Percentiles rank a stretch among this genome's conserved stretches.
phyloP scores from a whole-genome alignment of 2,329 filamentous ascomycete genomes.

The Colletotrichum viniferum region DNA sequence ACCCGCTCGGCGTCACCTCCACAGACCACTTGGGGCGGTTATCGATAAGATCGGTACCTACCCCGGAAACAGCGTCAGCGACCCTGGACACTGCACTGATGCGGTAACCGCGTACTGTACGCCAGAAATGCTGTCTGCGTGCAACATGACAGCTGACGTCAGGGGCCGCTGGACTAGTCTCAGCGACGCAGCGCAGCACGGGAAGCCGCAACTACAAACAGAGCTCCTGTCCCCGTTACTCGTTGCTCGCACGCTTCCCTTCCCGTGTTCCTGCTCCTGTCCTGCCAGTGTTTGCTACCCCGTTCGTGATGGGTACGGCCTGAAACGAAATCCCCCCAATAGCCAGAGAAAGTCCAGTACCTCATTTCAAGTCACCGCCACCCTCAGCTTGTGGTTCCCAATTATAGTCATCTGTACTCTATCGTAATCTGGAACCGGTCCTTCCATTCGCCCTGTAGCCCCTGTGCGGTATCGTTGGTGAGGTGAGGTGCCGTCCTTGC shows the following conservation, averaged over 20 bases:
- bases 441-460: neutral
- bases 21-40: neutral
- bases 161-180: neutral
- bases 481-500: neutral
- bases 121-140: neutral
- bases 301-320: neutral
- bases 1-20: neutral
- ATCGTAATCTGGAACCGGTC: neutral
- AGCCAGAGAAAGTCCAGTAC: neutral
- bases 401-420: neutral
- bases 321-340: neutral
- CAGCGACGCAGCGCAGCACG: neutral
- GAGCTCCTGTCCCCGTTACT: neutral
- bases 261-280: neutral
- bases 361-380: neutral
- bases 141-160: constrained; percentile 15
- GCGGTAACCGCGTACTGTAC: neutral
- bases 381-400: neutral
- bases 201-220: constrained; percentile 18
- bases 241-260: neutral
- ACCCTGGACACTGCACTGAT: constrained; percentile 9
- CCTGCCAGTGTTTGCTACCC: constrained; percentile 1
- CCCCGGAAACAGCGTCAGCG: constrained; percentile 2
- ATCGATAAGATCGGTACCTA: constrained; percentile 12
- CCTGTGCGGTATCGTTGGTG: neutral